phyloP scores from a whole-genome alignment of 805 yeast genomes.

The Pichia cephalocereana region DNA sequence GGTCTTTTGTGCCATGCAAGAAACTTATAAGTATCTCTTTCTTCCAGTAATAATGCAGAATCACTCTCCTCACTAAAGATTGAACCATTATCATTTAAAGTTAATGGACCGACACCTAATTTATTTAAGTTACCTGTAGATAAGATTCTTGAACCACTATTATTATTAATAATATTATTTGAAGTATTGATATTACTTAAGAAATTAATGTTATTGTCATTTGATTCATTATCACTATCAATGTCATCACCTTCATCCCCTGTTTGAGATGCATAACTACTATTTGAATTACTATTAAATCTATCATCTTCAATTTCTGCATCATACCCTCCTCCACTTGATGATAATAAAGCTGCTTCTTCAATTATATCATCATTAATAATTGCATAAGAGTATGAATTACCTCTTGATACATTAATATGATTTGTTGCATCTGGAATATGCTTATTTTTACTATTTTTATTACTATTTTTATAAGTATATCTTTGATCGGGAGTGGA shows the following conservation, averaged over 20 bases:
- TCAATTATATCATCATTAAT: slow-evolving; percentile 28
- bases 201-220: not conserved
- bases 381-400: slow-evolving; percentile 7
- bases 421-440: not conserved
- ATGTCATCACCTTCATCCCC: slow-evolving; percentile 17
- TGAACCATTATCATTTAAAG: slow-evolving; percentile 2
- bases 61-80: slow-evolving; percentile 5
- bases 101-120: too few species aligned
- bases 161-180: not conserved
- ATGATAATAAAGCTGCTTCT: slow-evolving; percentile 28
- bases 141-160: not conserved
- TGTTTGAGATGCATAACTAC: not conserved
- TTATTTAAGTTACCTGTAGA: too few species aligned
- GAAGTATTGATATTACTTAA: not conserved
- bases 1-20: slow-evolving; percentile 52
- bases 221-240: slow-evolving; percentile 2
- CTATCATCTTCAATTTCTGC: slow-evolving; percentile 9
- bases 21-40: slow-evolving; percentile 4
- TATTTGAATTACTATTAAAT: not conserved
- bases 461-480: too few species aligned
- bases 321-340: slow-evolving; percentile 18
- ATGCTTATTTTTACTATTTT: too few species aligned
- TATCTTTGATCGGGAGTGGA: not conserved
- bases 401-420: not conserved
- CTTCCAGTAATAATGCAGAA: slow-evolving; percentile 8